A percentile compares a stretch with the other conserved stretches of the same genome.
These are phyloP conservation scores for Cytospora mali DNA, from an alignment of 2,329 filamentous ascomycete species.

Conservation along the genomic window DNA sequence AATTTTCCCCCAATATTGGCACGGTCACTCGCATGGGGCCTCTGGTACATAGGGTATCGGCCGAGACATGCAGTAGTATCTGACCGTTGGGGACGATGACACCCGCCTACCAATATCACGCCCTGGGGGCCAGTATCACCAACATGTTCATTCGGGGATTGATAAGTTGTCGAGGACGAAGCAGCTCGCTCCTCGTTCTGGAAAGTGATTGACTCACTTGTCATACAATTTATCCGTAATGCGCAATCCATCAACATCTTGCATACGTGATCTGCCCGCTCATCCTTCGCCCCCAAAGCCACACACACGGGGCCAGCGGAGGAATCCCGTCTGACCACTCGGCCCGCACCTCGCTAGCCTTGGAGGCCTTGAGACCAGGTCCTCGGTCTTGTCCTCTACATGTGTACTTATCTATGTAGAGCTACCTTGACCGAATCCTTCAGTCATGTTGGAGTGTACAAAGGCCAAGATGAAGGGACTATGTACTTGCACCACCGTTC, in stretches of 20 bases:
- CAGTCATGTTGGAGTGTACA: no score
- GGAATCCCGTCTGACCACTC: background rate
- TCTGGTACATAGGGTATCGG: background rate
- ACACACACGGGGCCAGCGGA: no score
- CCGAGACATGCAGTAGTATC: background rate
- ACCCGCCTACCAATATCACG: background rate
- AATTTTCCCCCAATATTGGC: background rate
- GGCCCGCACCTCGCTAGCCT: background rate
- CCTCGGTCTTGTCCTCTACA: background rate
- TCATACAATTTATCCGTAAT: background rate
- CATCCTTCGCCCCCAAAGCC: conserved; percentile 25
- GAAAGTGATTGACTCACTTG: conserved; percentile 9
- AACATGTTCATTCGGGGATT: background rate
- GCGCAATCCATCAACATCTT: conserved; percentile 16
- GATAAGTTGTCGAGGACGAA: conserved; percentile 5
- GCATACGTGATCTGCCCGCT: conserved; percentile 27
- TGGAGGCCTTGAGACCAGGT: no score
- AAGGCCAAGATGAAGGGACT: no score
- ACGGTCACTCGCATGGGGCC: background rate
- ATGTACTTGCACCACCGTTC: no score
- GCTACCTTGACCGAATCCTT: background rate
- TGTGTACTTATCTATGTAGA: no score
- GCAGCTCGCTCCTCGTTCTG: background rate
- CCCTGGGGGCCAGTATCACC: background rate
- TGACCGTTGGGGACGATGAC: no score